Percentiles rank a stretch among this genome's conserved stretches.
phyloP scores from a whole-genome alignment of 1,139 yeast species.

The Nakaseomyces delphensis region DNA sequence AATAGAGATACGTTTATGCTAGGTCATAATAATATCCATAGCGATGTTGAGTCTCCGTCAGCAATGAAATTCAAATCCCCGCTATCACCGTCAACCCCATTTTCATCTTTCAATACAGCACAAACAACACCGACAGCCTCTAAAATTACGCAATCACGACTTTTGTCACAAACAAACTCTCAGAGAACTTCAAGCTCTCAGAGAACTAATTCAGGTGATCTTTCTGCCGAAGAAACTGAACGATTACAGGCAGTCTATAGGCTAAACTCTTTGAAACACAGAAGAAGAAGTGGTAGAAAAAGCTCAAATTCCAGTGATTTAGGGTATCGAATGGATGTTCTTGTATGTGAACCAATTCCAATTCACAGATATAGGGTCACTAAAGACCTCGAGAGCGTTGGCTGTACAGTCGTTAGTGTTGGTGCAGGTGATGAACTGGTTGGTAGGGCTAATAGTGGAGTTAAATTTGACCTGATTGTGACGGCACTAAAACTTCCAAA shows the following conservation, averaged over 20 bases:
- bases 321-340: conserved; percentile 44
- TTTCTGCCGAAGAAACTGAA: conserved; percentile 22
- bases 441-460: conserved; percentile 73
- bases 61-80: conserved; percentile 24
- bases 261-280: conserved; percentile 23
- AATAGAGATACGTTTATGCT: not conserved
- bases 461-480: conserved; percentile 74
- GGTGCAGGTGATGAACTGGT: conserved; percentile 76
- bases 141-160: conserved; percentile 9
- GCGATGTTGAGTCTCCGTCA: conserved; percentile 18
- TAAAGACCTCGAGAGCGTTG: conserved; percentile 56
- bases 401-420: conserved; percentile 75
- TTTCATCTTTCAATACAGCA: not conserved
- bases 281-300: conserved; percentile 27
- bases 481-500: conserved; percentile 65
- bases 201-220: conserved; percentile 21
- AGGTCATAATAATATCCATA: conserved; percentile 16
- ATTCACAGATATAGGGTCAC: conserved; percentile 65
- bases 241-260: conserved; percentile 27
- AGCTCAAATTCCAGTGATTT: conserved; percentile 22
- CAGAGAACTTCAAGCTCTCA: conserved; percentile 5
- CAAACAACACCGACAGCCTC: conserved; percentile 5
- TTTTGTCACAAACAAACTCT: conserved; percentile 11
- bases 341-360: conserved; percentile 83
- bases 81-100: conserved; percentile 18